These are phyloP conservation scores for Phytophthora sp. DNA, from an alignment of 352 stramenopile species.

Conservation along the genomic window DNA sequence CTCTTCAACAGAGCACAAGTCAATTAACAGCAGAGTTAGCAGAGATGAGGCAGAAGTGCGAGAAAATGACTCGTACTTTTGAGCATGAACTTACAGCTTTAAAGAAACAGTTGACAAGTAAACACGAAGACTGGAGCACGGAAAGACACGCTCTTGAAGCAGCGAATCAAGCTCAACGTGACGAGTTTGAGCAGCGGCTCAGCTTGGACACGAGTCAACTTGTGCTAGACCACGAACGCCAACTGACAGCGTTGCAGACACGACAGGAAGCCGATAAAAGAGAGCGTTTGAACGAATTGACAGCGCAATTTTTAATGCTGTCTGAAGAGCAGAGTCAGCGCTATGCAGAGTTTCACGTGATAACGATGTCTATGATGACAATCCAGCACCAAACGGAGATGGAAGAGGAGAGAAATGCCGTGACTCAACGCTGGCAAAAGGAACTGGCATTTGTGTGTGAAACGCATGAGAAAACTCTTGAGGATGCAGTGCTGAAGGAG, in stretches of 20 bases:
- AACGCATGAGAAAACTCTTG: slow-evolving; percentile 41
- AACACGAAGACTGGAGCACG: slow-evolving; percentile 13
- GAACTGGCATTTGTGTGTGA: slow-evolving; percentile 40
- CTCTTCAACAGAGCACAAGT: slow-evolving; percentile 16
- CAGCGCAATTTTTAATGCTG: slow-evolving; percentile 11
- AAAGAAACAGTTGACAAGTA: slow-evolving; percentile 15
- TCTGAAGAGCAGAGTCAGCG: slow-evolving; percentile 30
- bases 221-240: background rate
- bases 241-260: slow-evolving; percentile 11
- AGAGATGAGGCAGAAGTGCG: slow-evolving; percentile 19
- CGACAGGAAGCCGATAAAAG: background rate
- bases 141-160: slow-evolving; percentile 9
- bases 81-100: slow-evolving; percentile 30
- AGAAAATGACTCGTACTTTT: slow-evolving; percentile 24
- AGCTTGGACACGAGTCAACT: slow-evolving; percentile 18
- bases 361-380: slow-evolving; percentile 1
- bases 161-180: slow-evolving; percentile 21
- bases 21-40: slow-evolving; percentile 17
- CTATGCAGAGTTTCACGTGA: slow-evolving; percentile 3
- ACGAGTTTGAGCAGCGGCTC: slow-evolving; percentile 16
- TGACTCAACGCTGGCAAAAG: slow-evolving; percentile 43
- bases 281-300: slow-evolving; percentile 6
- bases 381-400: slow-evolving; percentile 26
- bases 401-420: slow-evolving; percentile 34
- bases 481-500: slow-evolving; percentile 36